phyloP scores from a whole-genome alignment of 805 yeast species.

The Kazachstania kunashirensis region DNA sequence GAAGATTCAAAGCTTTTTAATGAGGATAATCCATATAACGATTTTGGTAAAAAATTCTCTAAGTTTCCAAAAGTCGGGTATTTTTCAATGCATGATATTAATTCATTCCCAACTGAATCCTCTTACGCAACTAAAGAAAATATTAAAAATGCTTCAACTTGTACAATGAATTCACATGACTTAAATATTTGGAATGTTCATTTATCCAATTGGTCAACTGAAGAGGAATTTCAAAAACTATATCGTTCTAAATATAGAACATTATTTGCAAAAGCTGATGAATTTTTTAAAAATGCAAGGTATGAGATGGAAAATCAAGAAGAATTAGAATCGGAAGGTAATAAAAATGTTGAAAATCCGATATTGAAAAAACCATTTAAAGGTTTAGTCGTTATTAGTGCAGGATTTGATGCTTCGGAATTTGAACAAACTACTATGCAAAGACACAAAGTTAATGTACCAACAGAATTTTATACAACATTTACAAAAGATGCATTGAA shows the following conservation, averaged over 20 bases:
- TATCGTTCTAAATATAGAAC: conserved; percentile 54
- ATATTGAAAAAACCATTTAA: conserved; percentile 34
- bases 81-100: conserved; percentile 75
- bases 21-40: conserved; percentile 29
- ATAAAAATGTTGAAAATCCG: not conserved
- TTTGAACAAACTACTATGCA: conserved; percentile 79
- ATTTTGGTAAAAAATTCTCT: conserved; percentile 36
- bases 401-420: conserved; percentile 85
- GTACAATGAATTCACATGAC: conserved; percentile 66
- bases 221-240: conserved; percentile 53
- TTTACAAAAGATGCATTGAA: conserved; percentile 67
- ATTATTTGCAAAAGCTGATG: conserved; percentile 55
- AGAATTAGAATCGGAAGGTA: not conserved
- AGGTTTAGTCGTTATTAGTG: conserved; percentile 61
- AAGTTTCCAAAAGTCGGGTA: conserved; percentile 60
- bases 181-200: conserved; percentile 79
- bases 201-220: conserved; percentile 51
- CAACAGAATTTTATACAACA: conserved; percentile 64
- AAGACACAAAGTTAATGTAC: conserved; percentile 71
- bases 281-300: conserved; percentile 45
- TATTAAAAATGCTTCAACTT: conserved; percentile 67
- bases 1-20: conserved; percentile 20
- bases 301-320: conserved; percentile 33
- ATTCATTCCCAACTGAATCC: conserved; percentile 74
- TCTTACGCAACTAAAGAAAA: conserved; percentile 67